phyloP scores from a whole-genome alignment of 2,329 filamentous ascomycete species.

The Zasmidium cellare region DNA sequence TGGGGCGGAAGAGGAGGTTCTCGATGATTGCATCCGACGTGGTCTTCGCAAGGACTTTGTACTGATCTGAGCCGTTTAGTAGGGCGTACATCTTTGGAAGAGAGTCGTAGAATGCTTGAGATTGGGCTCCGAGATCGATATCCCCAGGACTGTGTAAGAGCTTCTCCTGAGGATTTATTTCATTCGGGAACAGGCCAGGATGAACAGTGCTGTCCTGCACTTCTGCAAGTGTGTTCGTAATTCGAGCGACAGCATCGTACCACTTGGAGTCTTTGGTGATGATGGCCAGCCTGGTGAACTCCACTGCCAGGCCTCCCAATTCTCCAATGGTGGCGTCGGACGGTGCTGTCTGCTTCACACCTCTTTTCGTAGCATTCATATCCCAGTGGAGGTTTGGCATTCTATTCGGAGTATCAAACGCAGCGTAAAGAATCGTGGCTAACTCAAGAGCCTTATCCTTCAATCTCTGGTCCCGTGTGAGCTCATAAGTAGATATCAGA shows the following conservation, averaged over 20 bases:
- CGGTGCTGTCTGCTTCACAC: slow-evolving; percentile 32
- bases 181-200: slow-evolving; percentile 64
- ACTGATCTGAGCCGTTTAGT: slow-evolving; percentile 37
- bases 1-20: slow-evolving; percentile 44
- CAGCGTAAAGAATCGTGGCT: slow-evolving; percentile 63
- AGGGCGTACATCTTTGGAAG: slow-evolving; percentile 32
- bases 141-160: slow-evolving; percentile 31
- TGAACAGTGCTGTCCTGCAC: slow-evolving; percentile 56
- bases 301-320: slow-evolving; percentile 61
- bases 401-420: slow-evolving; percentile 68
- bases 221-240: slow-evolving; percentile 56
- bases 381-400: slow-evolving; percentile 63
- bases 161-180: slow-evolving; percentile 46
- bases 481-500: slow-evolving; percentile 67
- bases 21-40: slow-evolving; percentile 50
- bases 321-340: slow-evolving; percentile 47
- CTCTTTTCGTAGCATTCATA: slow-evolving; percentile 44
- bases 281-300: slow-evolving; percentile 65
- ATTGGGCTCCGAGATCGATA: slow-evolving; percentile 35
- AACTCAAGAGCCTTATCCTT: slow-evolving; percentile 64
- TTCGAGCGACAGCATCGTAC: slow-evolving; percentile 62
- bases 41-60: slow-evolving; percentile 46
- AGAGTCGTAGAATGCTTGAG: slow-evolving; percentile 37
- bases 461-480: slow-evolving; percentile 56
- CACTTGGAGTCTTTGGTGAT: slow-evolving; percentile 61